These are phyloP conservation scores for Chytriomyces hyalinus DNA, from an alignment of 192 early-diverging fungal genomes.

Conservation along the genomic window DNA sequence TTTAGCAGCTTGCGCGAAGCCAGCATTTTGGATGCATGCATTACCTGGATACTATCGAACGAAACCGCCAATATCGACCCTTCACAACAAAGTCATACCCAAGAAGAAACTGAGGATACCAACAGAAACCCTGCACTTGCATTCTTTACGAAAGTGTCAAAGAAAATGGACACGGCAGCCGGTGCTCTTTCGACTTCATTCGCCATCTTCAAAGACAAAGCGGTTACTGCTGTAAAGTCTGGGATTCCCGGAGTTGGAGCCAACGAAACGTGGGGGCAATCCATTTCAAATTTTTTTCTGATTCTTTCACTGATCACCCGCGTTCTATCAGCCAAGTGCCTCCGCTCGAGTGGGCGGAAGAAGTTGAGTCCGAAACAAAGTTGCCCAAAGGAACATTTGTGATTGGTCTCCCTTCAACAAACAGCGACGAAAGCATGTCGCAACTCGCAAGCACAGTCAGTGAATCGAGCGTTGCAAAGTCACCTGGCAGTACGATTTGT, in stretches of 20 bases:
- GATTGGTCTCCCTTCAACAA: not conserved
- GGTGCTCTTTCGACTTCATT: not conserved
- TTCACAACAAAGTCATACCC: slow-evolving; percentile 1
- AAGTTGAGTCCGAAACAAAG: not conserved
- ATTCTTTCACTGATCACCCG: not conserved
- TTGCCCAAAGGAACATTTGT: not conserved
- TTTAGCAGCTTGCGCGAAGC: not conserved
- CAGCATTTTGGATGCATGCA: not conserved
- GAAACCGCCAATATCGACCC: not conserved
- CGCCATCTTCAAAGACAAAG: not conserved
- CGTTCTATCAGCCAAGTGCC: not conserved
- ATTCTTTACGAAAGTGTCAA: not conserved
- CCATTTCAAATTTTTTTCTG: not conserved
- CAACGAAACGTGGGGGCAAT: not conserved
- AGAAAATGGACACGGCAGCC: not conserved
- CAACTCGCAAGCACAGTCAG: not conserved
- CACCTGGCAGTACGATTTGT: not conserved
- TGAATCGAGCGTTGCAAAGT: not conserved
- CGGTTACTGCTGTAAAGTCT: not conserved
- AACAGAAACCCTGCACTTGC: not conserved
- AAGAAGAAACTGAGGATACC: not conserved
- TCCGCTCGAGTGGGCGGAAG: no score
- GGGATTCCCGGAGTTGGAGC: not conserved
- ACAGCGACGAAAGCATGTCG: not conserved
- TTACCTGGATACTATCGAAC: not conserved